Conservation (phyloP, 2,329 filamentous ascomycete species). For the Ophiostoma angusticollis region DNA sequence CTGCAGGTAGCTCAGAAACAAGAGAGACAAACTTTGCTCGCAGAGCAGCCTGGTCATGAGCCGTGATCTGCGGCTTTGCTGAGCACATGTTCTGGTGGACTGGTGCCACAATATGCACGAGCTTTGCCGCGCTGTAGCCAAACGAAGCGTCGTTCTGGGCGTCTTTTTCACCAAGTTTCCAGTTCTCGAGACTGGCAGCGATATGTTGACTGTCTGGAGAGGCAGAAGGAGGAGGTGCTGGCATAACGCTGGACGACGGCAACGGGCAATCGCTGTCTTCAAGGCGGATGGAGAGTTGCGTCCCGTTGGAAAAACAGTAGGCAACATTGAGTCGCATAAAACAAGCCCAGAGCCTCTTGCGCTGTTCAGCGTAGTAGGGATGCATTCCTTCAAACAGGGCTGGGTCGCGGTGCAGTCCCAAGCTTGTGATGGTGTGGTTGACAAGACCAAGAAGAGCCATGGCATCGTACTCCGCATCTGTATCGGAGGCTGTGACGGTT, state of each 20-base stretch:
- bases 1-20: neutral
- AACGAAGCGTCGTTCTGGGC: slow-evolving; percentile 1
- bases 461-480: slow-evolving; percentile 2
- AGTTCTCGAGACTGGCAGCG: no score
- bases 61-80: neutral
- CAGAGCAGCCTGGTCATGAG: neutral
- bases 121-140: neutral
- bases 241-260: neutral
- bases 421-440: slow-evolving; percentile 11
- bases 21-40: neutral
- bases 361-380: slow-evolving; percentile 13
- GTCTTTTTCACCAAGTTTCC: neutral
- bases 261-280: slow-evolving; percentile 15
- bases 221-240: neutral
- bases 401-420: slow-evolving; percentile 16
- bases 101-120: neutral
- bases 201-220: no score
- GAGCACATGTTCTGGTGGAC: slow-evolving; percentile 8
- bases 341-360: slow-evolving; percentile 14
- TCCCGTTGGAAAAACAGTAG: slow-evolving; percentile 14
- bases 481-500: slow-evolving; percentile 5
- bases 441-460: neutral
- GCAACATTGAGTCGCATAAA: slow-evolving; percentile 13
- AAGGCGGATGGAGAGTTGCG: slow-evolving; percentile 11
- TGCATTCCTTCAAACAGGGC: slow-evolving; percentile 8